These are phyloP conservation scores for Rosa lucieae DNA, from an alignment of 306 rosid genomes.

Conservation along the genomic window DNA sequence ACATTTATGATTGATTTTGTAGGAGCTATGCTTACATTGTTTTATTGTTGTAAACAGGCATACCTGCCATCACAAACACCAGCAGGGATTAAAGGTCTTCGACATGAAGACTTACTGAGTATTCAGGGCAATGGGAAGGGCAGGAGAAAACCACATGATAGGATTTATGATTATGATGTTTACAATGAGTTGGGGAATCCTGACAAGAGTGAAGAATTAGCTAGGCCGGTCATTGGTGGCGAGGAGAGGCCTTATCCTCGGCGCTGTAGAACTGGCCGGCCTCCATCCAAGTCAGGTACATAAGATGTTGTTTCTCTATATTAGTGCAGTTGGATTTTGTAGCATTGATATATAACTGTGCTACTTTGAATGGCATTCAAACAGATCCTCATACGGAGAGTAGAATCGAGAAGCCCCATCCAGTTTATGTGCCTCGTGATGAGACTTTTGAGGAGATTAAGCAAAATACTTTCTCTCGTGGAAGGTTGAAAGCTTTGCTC, in stretches of 20 bases:
- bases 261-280: slow-evolving; percentile 87
- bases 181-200: slow-evolving; percentile 95
- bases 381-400: slow-evolving; percentile 71
- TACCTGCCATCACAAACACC: slow-evolving; percentile 88
- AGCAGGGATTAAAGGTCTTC: slow-evolving; percentile 72
- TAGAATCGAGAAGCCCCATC: slow-evolving; percentile 92
- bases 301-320: background rate
- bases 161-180: slow-evolving; percentile 78
- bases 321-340: background rate
- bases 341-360: slow-evolving; percentile 19
- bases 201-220: slow-evolving; percentile 63
- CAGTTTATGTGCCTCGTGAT: slow-evolving; percentile 94
- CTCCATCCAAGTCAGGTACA: slow-evolving; percentile 59
- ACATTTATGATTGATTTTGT: background rate
- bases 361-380: slow-evolving; percentile 25
- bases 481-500: slow-evolving; percentile 85
- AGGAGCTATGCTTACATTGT: background rate
- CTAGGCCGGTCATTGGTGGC: slow-evolving; percentile 66
- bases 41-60: slow-evolving; percentile 41
- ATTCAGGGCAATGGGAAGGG: slow-evolving; percentile 62
- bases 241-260: slow-evolving; percentile 82
- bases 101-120: slow-evolving; percentile 66
- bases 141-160: slow-evolving; percentile 63
- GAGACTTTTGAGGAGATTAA: slow-evolving; percentile 93
- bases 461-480: slow-evolving; percentile 76